A percentile compares a stretch with the other conserved stretches of the same genome.
These are phyloP conservation scores for Huntiella decipiens DNA, from an alignment of 2,329 filamentous ascomycete genomes.

Conservation along the genomic window DNA sequence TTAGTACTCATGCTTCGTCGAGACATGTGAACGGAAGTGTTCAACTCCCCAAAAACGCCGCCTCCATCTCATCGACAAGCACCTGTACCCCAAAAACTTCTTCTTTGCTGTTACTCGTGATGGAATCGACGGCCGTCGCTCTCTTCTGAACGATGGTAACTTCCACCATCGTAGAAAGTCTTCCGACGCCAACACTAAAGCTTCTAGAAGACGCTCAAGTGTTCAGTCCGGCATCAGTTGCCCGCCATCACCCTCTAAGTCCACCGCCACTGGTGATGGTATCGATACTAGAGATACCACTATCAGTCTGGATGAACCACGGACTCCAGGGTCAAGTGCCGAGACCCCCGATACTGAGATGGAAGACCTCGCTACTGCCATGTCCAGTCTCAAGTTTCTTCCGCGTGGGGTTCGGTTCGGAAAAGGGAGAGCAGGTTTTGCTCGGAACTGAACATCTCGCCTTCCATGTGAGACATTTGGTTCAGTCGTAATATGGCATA, in stretches of 20 bases:
- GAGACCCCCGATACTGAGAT: slow-evolving; percentile 30
- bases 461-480: not conserved
- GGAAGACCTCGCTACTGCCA: slow-evolving; percentile 43
- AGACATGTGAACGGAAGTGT: slow-evolving; percentile 72
- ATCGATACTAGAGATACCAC: no score
- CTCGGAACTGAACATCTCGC: slow-evolving; percentile 21
- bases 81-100: slow-evolving; percentile 74
- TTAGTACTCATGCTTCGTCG: slow-evolving; percentile 75
- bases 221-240: not conserved
- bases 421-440: slow-evolving; percentile 35
- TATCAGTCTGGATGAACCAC: no score
- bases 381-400: slow-evolving; percentile 55
- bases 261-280: not conserved
- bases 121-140: slow-evolving; percentile 71
- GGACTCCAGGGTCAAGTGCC: not conserved
- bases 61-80: slow-evolving; percentile 84
- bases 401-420: slow-evolving; percentile 50
- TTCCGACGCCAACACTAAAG: slow-evolving; percentile 19
- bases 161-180: slow-evolving; percentile 31
- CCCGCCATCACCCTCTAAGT: slow-evolving; percentile 2
- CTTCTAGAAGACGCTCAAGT: slow-evolving; percentile 13
- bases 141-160: slow-evolving; percentile 48
- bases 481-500: not conserved
- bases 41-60: slow-evolving; percentile 66
- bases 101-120: slow-evolving; percentile 75